A percentile compares a stretch with the other conserved stretches of the same genome.
Evolutionary conservation across 176 grass and related monocot genomes (phyloP).

Genomic region (Oryza glumipatula): DNA sequence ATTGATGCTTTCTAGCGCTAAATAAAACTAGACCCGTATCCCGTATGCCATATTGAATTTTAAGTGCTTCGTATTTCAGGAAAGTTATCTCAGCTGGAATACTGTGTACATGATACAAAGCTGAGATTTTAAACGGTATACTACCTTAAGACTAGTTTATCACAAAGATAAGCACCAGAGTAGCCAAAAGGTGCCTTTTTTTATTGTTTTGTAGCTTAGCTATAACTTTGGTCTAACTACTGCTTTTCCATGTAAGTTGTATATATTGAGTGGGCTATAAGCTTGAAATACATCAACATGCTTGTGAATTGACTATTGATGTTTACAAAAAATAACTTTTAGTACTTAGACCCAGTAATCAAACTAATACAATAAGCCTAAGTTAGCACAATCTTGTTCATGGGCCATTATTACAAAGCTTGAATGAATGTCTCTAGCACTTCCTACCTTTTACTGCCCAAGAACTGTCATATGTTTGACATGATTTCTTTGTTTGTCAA

Average conservation of each 20-base stretch:
- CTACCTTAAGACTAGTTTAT: conserved; percentile 24
- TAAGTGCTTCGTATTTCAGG: not conserved
- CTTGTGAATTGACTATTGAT: not conserved
- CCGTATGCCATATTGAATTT: conserved; percentile 17
- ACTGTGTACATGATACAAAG: conserved; percentile 16
- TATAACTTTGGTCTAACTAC: not conserved
- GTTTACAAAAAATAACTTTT: not conserved
- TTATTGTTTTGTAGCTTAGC: conserved; percentile 14
- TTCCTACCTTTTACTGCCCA: conserved; percentile 3
- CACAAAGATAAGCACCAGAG: not conserved
- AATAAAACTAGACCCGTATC: conserved; percentile 24
- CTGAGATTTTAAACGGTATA: conserved; percentile 16
- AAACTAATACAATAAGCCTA: conserved; percentile 5
- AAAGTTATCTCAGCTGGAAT: conserved; percentile 3
- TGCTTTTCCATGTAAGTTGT: conserved; percentile 8
- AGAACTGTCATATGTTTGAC: not conserved
- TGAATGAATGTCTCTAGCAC: not conserved
- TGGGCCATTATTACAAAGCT: conserved; percentile 3
- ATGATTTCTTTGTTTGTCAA: not conserved
- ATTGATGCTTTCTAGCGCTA: conserved; percentile 17
- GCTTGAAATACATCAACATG: not conserved
- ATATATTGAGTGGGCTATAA: not conserved
- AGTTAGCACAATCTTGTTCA: not conserved
- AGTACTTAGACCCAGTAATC: conserved; percentile 5
- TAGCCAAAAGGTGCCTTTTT: not conserved